Evolutionary conservation across 139 green algal genomes (phyloP).

Genomic region (Coelastrella sp.): DNA sequence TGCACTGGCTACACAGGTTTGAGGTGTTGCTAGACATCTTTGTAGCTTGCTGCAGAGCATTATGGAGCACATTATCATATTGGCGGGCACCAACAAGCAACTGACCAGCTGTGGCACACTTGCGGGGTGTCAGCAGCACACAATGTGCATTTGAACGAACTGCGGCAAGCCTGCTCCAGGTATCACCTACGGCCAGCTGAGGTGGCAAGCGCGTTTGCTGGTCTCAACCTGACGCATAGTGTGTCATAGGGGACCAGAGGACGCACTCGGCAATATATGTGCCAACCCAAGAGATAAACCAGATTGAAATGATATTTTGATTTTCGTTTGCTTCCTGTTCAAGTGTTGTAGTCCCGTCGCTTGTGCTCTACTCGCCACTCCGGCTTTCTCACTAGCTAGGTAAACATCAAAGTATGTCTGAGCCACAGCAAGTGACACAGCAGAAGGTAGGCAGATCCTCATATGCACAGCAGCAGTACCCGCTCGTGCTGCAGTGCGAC

Average conservation of each 20-base stretch:
- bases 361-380: too few species aligned
- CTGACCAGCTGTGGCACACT: too few species aligned
- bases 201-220: not conserved
- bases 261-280: not conserved
- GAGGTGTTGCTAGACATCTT: not conserved
- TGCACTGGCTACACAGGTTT: not conserved
- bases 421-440: constrained; percentile 28
- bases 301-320: too few species aligned
- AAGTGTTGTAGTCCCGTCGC: too few species aligned
- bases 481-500: too few species aligned
- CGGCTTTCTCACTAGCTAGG: too few species aligned
- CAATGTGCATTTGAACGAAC: not conserved
- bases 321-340: too few species aligned
- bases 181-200: not conserved
- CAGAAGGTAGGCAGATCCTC: not conserved
- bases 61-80: constrained; percentile 26
- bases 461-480: too few species aligned
- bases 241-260: not conserved
- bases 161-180: not conserved
- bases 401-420: constrained; percentile 38
- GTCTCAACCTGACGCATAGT: not conserved
- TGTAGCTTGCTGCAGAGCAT: constrained; percentile 37
- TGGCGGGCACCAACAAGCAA: not conserved
- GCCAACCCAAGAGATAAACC: too few species aligned
- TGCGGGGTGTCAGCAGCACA: not conserved